phyloP scores from a whole-genome alignment of 2,329 filamentous ascomycete genomes.

The Aaosphaeria pasadenensis region DNA sequence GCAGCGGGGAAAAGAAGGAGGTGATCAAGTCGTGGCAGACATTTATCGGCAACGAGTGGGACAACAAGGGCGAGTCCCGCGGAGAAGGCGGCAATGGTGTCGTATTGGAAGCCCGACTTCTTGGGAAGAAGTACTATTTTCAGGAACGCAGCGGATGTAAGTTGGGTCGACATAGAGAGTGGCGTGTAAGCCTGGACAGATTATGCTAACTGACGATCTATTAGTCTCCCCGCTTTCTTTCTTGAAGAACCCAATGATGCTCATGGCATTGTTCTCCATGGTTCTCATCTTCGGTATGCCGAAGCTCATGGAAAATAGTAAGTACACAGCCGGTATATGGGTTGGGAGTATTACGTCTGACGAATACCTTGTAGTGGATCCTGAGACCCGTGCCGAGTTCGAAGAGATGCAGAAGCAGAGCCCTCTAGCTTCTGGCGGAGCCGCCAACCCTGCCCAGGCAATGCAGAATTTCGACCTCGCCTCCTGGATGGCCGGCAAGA shows the following conservation, averaged over 20 bases:
- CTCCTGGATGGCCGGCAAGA: constrained; percentile 63
- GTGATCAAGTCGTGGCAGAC: constrained; percentile 75
- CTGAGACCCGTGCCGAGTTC: constrained; percentile 90
- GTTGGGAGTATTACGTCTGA: constrained; percentile 6
- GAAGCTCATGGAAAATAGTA: constrained; percentile 93
- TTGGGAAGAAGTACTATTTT: constrained; percentile 71
- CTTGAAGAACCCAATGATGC: constrained; percentile 93
- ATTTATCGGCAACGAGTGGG: constrained; percentile 86
- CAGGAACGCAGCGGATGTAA: constrained; percentile 72
- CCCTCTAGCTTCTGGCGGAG: constrained; percentile 52
- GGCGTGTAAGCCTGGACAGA: neutral
- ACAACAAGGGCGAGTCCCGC: constrained; percentile 70
- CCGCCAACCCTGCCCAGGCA: constrained; percentile 44
- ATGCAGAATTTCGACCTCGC: constrained; percentile 66
- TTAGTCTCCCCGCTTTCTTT: constrained; percentile 76
- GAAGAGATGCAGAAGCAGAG: constrained; percentile 82
- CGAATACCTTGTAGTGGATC: constrained; percentile 68
- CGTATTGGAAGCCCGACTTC: constrained; percentile 58
- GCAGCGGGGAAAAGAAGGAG: constrained; percentile 29
- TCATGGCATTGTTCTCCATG: constrained; percentile 82
- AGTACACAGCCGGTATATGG: constrained; percentile 34
- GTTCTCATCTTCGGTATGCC: constrained; percentile 88
- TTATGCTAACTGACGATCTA: neutral
- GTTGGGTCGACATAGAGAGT: constrained; percentile 22
- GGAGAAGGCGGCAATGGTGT: constrained; percentile 44